Evolutionary conservation across 2,329 filamentous ascomycete species (phyloP), one percentile per base, ranked within the genome.

Genomic region (Metarhizium rileyi): DNA sequence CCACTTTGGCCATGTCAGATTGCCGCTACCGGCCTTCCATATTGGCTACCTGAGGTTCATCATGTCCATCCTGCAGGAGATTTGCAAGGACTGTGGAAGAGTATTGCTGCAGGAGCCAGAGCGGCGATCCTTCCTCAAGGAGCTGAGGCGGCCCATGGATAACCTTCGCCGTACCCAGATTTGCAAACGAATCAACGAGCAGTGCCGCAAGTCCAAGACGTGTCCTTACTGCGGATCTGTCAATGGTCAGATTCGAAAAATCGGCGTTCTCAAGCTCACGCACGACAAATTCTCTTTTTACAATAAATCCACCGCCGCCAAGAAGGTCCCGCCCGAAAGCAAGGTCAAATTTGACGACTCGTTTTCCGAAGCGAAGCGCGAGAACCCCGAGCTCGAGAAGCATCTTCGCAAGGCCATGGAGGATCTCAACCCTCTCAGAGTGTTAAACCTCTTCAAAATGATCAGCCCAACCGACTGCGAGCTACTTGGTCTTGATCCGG

Each of bases 31-130:
- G 4, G 89, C 86, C 41, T 97, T 97, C 63, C 93, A 98, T 64
- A 90, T 97, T 56, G 93, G 93, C 35, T 98, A 96, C 64, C 80
- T 98, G 59, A 93, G 90, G 64, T 90, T 94, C 65, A 89, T 93
- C 55, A 91, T 95, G 63, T 84, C 84, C 42, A 90, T 95, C 50
- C 76, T 98, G 23, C 90, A 97, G 65, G 86, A 93, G 61, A 94
- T 98, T 56, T 98, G 93, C 82, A 98, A 95, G 63, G 69, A 90
- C 62, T 98, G 93, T 64, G 87, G 88, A 23, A 80, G 80, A 53
- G 85, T 97, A 6, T 70, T 98, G 49, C 77, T 98, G 23, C 81
- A 86, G 35, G 90, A 96, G 63, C 72, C 79, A 20, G 88, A 95
- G 59, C 82, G 88, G 56, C 82, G 87, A 38, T 70, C 75, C 3